A percentile compares a stretch with the other conserved stretches of the same genome.
Conservation (phyloP, 495 filamentous ascomycete species). For the Melanomma pulvis-pyrius region DNA sequence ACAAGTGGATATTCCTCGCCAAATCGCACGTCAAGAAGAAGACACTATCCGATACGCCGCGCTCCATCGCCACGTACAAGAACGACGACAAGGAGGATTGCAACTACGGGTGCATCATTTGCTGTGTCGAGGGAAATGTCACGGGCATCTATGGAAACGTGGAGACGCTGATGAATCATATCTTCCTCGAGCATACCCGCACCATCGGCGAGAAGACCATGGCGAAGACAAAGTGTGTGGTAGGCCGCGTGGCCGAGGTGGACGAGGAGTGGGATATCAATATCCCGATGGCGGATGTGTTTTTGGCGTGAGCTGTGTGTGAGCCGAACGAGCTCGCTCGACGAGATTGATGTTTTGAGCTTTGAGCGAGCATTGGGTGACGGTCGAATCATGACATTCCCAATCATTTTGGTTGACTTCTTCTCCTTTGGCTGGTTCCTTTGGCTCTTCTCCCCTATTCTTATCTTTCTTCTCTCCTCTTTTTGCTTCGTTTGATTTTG, state of each 20-base stretch:
- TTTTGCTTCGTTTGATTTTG: no score
- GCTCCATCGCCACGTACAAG: not conserved
- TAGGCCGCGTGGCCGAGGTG: constrained; percentile 22
- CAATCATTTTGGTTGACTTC: not conserved
- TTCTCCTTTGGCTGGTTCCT: not conserved
- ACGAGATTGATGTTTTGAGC: no score
- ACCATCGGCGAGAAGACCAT: constrained; percentile 15
- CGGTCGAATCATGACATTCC: not conserved
- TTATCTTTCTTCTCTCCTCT: no score
- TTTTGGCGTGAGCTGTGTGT: not conserved
- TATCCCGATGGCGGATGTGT: constrained; percentile 16
- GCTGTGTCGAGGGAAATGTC: constrained; percentile 46
- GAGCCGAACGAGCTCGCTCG: no score
- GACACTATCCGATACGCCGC: not conserved
- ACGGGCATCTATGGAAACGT: constrained; percentile 48
- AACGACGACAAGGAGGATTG: constrained; percentile 17
- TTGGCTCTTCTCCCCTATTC: not conserved
- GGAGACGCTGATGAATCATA: constrained; percentile 52
- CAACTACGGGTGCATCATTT: constrained; percentile 54
- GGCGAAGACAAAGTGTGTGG: constrained; percentile 19
- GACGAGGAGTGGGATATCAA: constrained; percentile 40
- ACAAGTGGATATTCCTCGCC: constrained; percentile 56
- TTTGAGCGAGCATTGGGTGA: not conserved
- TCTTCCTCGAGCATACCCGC: constrained; percentile 39
- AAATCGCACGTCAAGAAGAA: constrained; percentile 52